Evolutionary conservation across 83 land plant species (phyloP).

Genomic region (Isoetes engelmannii): DNA sequence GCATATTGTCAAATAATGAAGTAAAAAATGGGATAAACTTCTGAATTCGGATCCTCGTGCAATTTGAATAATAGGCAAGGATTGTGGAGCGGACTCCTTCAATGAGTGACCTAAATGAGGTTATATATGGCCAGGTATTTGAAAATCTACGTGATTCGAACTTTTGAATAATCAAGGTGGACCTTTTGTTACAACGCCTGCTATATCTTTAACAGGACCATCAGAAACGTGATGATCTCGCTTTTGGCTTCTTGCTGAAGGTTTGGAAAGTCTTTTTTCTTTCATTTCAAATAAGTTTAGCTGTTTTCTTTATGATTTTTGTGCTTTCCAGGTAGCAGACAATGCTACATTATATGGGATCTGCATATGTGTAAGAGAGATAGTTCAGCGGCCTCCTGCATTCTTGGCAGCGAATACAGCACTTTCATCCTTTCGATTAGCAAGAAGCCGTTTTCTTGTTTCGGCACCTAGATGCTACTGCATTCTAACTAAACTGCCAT

Average conservation of each 20-base stretch:
- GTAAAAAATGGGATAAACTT: no score
- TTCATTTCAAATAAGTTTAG: not conserved
- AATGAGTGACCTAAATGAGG: slow-evolving; percentile 88
- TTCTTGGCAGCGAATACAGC: slow-evolving; percentile 37
- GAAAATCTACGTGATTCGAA: not conserved
- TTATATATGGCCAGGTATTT: slow-evolving; percentile 92
- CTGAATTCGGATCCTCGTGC: no score
- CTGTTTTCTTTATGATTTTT: slow-evolving; percentile 5
- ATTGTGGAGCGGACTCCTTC: slow-evolving; percentile 88
- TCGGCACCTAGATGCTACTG: slow-evolving; percentile 97
- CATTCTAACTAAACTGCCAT: slow-evolving; percentile 84
- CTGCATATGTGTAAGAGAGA: slow-evolving; percentile 81
- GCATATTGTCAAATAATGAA: no score
- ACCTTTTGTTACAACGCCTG: not conserved
- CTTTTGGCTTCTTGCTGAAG: slow-evolving; percentile 85
- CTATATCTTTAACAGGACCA: slow-evolving; percentile 54
- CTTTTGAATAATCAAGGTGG: not conserved
- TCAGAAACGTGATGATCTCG: slow-evolving; percentile 70
- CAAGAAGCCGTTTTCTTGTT: slow-evolving; percentile 61
- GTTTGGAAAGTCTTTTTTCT: slow-evolving; percentile 24
- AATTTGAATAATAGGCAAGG: slow-evolving; percentile 52
- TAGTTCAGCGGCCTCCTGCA: slow-evolving; percentile 87
- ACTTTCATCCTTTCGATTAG: slow-evolving; percentile 26
- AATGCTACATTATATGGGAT: slow-evolving; percentile 89
- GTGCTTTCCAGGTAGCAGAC: slow-evolving; percentile 61